Evolutionary conservation across 2,329 filamentous ascomycete genomes (phyloP).

Genomic region (Coniosporium tulheliwenetii): DNA sequence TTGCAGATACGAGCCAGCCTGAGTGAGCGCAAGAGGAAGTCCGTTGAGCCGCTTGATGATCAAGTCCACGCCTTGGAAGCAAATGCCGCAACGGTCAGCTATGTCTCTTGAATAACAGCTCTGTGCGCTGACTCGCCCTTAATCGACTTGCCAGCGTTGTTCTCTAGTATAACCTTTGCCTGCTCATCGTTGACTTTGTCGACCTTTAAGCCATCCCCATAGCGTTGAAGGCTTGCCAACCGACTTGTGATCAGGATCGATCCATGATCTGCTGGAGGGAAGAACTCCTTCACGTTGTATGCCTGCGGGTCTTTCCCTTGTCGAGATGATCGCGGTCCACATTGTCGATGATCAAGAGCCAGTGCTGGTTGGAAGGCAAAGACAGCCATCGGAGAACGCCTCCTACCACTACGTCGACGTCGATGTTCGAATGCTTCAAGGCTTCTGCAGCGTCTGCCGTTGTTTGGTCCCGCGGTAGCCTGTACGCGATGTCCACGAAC

Average conservation of each 20-base stretch:
- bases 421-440: constrained; percentile 5
- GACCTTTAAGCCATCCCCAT: constrained; percentile 9
- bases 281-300: constrained; percentile 11
- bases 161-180: constrained; percentile 12
- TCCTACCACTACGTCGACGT: constrained; percentile 7
- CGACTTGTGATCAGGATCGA: constrained; percentile 14
- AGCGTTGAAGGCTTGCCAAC: constrained; percentile 7
- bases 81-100: constrained; percentile 1
- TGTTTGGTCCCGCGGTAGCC: constrained; percentile 10
- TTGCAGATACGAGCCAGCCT: constrained; percentile 10
- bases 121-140: constrained; percentile 5
- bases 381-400: constrained; percentile 14
- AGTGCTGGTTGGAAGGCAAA: constrained; percentile 11
- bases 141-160: constrained; percentile 8
- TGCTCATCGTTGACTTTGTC: constrained; percentile 9
- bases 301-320: constrained; percentile 5
- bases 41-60: constrained; percentile 12
- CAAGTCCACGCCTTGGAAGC: constrained; percentile 4
- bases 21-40: constrained; percentile 11
- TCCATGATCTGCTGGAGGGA: constrained; percentile 12
- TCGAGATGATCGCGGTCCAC: constrained; percentile 9
- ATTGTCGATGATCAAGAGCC: constrained; percentile 21
- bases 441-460: constrained; percentile 4
- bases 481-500: constrained; percentile 8
- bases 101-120: neutral